These are phyloP conservation scores for Komagataella kurtzmanii DNA, from an alignment of 805 yeast genomes.

Conservation along the genomic window DNA sequence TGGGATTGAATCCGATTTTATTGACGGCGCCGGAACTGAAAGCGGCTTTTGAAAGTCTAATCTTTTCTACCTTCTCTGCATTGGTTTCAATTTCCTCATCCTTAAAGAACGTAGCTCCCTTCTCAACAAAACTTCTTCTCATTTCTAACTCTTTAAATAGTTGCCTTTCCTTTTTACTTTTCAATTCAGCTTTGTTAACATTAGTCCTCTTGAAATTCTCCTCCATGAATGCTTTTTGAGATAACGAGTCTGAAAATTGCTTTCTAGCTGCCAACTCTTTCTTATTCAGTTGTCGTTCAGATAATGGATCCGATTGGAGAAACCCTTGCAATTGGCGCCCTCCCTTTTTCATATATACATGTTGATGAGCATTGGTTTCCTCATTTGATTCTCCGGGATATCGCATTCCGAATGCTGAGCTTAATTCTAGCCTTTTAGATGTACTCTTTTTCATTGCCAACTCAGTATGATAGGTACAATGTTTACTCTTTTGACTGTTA, in stretches of 20 bases:
- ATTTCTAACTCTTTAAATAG: background rate
- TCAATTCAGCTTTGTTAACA: background rate
- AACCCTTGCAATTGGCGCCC: background rate
- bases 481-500: slow-evolving; percentile 33
- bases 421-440: slow-evolving; percentile 62
- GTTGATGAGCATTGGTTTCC: background rate
- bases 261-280: background rate
- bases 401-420: background rate
- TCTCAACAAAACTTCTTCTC: background rate
- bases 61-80: slow-evolving; percentile 8
- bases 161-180: background rate
- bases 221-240: background rate
- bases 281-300: background rate
- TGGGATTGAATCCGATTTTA: slow-evolving; percentile 17
- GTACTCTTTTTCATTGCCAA: slow-evolving; percentile 33
- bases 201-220: background rate
- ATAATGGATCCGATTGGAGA: background rate
- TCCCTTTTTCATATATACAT: background rate
- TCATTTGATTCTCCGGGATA: background rate
- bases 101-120: slow-evolving; percentile 2
- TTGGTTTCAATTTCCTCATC: slow-evolving; percentile 8
- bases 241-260: background rate
- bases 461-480: slow-evolving; percentile 68
- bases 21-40: slow-evolving; percentile 10
- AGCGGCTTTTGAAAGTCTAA: slow-evolving; percentile 14